Evolutionary conservation across 2,329 filamentous ascomycete genomes (phyloP).

Genomic region (Catunica adiposa): DNA sequence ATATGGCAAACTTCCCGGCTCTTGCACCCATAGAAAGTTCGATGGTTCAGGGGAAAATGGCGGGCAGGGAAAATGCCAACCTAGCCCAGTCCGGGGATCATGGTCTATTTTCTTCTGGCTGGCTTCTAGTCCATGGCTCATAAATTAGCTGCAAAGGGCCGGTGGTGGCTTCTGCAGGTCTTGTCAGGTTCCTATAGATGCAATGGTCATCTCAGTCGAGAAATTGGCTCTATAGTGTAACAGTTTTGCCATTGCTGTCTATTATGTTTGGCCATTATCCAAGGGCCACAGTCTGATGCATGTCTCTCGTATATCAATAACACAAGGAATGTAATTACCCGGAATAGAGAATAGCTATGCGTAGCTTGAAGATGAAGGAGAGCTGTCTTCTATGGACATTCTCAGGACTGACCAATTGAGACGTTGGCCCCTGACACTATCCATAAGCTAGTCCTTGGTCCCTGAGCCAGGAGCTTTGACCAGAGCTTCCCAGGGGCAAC

Average conservation of each 20-base stretch:
- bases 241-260: no score
- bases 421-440: not conserved
- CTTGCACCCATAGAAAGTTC: no score
- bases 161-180: not conserved
- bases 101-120: not conserved
- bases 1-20: no score
- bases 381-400: not conserved
- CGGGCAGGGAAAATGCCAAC: not conserved
- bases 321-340: not conserved
- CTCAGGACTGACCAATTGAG: not conserved
- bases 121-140: not conserved
- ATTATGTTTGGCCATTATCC: no score
- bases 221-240: no score
- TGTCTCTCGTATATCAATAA: not conserved
- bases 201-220: no score
- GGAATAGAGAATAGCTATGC: not conserved
- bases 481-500: not conserved
- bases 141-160: not conserved
- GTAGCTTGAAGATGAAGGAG: not conserved
- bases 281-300: not conserved
- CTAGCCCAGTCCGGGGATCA: not conserved
- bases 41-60: not conserved
- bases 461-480: slow-evolving; percentile 1
- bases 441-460: not conserved
- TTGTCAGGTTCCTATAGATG: no score